Conservation (phyloP, 805 yeast genomes). For the Pichia kluyveri region DNA sequence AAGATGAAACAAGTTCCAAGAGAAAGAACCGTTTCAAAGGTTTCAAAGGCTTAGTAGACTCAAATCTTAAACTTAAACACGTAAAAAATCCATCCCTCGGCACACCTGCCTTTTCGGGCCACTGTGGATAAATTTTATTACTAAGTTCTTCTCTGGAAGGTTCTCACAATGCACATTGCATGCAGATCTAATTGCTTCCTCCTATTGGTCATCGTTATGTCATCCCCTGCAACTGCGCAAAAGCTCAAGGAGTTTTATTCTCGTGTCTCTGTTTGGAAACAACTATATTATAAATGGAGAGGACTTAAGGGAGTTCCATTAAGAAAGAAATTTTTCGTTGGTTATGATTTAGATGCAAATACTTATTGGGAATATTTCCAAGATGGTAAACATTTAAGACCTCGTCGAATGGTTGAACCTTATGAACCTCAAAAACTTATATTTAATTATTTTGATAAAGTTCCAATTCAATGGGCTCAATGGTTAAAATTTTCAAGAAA, state of each 20-base stretch:
- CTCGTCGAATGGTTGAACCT: conserved; percentile 60
- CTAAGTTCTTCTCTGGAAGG: too few relatives aligned
- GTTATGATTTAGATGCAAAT: conserved; percentile 77
- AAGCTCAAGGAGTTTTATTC: conserved; percentile 29
- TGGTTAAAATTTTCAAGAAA: conserved; percentile 66
- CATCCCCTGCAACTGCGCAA: conserved; percentile 28
- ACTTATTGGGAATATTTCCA: conserved; percentile 76
- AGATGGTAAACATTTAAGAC: conserved; percentile 28
- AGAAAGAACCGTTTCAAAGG: too few relatives aligned
- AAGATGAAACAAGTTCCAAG: too few relatives aligned
- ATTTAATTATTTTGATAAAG: conserved; percentile 50
- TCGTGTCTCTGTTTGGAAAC: conserved; percentile 43
- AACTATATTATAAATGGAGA: conserved; percentile 46
- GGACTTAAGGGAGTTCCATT: conserved; percentile 59
- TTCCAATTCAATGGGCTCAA: conserved; percentile 69
- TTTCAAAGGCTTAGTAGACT: too few relatives aligned
- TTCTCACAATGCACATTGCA: too few relatives aligned
- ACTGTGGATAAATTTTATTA: too few relatives aligned
- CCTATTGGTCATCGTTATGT: too few relatives aligned
- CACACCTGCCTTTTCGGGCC: too few relatives aligned
- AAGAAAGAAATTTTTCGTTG: conserved; percentile 58
- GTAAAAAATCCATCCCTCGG: too few relatives aligned
- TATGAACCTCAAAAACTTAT: conserved; percentile 35
- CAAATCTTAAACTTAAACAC: too few relatives aligned
- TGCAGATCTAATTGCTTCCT: too few relatives aligned